Conservation (phyloP, 2,329 filamentous ascomycete genomes). For the Conoideocrella luteorostrata region DNA sequence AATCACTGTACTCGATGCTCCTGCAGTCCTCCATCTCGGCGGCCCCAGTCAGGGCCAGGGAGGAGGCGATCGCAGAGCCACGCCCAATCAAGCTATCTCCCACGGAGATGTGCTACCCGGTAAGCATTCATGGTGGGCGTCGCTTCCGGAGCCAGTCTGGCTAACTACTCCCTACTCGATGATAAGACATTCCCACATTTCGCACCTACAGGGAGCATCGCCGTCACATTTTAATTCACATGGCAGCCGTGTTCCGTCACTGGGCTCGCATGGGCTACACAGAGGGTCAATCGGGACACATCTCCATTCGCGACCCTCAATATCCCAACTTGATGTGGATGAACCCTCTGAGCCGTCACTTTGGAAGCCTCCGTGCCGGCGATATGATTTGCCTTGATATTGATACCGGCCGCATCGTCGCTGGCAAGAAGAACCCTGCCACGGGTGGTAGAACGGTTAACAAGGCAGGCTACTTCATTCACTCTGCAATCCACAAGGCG, state of each 20-base stretch:
- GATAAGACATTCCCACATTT: slow-evolving; percentile 40
- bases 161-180: too few species aligned
- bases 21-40: too few species aligned
- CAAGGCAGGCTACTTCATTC: slow-evolving; percentile 66
- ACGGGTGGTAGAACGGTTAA: too few species aligned
- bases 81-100: too few species aligned
- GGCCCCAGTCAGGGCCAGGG: too few species aligned
- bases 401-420: slow-evolving; percentile 51
- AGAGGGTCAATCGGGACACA: slow-evolving; percentile 43
- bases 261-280: slow-evolving; percentile 24
- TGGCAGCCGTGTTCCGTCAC: slow-evolving; percentile 50
- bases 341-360: slow-evolving; percentile 61
- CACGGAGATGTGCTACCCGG: too few species aligned
- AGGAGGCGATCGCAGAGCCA: too few species aligned
- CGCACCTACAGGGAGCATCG: slow-evolving; percentile 39
- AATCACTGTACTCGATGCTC: too few species aligned
- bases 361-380: slow-evolving; percentile 56
- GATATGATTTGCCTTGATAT: slow-evolving; percentile 63
- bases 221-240: slow-evolving; percentile 58
- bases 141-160: too few species aligned
- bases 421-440: slow-evolving; percentile 57
- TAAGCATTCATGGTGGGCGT: too few species aligned
- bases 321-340: slow-evolving; percentile 60
- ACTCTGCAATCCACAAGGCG: slow-evolving; percentile 61
- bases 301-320: slow-evolving; percentile 61